phyloP scores from a whole-genome alignment of 2,329 filamentous ascomycete genomes.

The Calonectria montana region DNA sequence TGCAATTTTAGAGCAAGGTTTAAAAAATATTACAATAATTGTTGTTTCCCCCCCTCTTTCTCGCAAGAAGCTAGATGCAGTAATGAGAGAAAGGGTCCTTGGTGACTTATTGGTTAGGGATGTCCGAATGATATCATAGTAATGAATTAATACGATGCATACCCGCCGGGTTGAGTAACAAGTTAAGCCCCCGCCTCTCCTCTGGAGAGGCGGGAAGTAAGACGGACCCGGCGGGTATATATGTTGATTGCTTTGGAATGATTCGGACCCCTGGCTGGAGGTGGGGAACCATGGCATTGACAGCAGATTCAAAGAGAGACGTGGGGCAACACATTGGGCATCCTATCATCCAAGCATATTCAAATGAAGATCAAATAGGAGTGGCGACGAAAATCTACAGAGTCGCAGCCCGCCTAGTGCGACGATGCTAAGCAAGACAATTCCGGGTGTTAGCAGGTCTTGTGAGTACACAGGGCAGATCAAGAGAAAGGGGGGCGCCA shows the following conservation, averaged over 20 bases:
- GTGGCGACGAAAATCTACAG: not conserved
- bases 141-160: not conserved
- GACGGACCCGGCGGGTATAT: no score
- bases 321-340: not conserved
- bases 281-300: not conserved
- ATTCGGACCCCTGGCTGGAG: not conserved
- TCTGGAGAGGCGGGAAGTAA: no score
- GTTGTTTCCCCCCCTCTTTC: not conserved
- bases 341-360: not conserved
- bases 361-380: not conserved
- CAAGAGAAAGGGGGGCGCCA: slow-evolving; percentile 13
- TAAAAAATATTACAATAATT: not conserved
- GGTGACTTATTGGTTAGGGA: not conserved
- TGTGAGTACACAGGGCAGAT: not conserved
- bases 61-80: not conserved
- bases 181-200: no score
- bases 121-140: not conserved
- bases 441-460: not conserved
- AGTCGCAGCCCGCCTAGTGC: not conserved
- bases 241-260: not conserved
- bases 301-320: no score
- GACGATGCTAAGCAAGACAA: not conserved
- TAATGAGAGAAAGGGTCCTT: not conserved
- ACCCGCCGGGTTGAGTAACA: no score
- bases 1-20: not conserved